Evolutionary conservation across 2,329 filamentous ascomycete species (phyloP), one percentile per base, ranked within the genome.

Genomic region (Ascocoryne sarcoides): DNA sequence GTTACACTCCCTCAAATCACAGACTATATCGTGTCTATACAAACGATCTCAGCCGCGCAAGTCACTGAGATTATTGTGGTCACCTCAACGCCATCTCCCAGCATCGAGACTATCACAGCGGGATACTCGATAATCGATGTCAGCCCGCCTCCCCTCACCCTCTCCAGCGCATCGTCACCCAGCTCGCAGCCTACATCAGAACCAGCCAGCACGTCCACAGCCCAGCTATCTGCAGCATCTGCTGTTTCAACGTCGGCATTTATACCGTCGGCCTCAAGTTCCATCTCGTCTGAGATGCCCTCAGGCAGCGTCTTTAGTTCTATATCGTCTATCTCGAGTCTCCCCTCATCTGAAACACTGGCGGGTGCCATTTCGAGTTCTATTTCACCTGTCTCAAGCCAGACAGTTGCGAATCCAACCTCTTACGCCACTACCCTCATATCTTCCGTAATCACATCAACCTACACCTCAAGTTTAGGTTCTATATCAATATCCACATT

Each of bases 101-200:
- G 14, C 16, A 23, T 49, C 17, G 42, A 40, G n/a, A 45, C 46
- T 15, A 39, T 46, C 3, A 57, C 50, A 10, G 37, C 46, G 12
- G 44, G 50, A 41, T 56, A 55, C 37, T 56, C 54, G n/a, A 44
- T 58, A 9, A 46, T 57, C 32, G 47, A 58, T 50, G 45, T 57
- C 23, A 53, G 40, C 40, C 19, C 49, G 10, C 48, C 54, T 34
- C 32, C 53, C 16, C 37, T 49, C 12, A 54, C 55, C 1, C 34
- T 52, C 20, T 14, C 32, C 8, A 34, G 18, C n/a, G 32, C 4
- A 8, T 17, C 32, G 8, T 34, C 14, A 17, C 20, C 32, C 32
- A 20, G 12, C 12, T 36, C 20, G 21, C 35, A 26, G 14, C 12
- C 18, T 10, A 28, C 35, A 12, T n/a, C 14, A 28, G 4, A 15